Percentiles rank a stretch among this genome's conserved stretches.
phyloP scores from a whole-genome alignment of 2,329 filamentous ascomycete genomes.

The Lomentospora prolificans region DNA sequence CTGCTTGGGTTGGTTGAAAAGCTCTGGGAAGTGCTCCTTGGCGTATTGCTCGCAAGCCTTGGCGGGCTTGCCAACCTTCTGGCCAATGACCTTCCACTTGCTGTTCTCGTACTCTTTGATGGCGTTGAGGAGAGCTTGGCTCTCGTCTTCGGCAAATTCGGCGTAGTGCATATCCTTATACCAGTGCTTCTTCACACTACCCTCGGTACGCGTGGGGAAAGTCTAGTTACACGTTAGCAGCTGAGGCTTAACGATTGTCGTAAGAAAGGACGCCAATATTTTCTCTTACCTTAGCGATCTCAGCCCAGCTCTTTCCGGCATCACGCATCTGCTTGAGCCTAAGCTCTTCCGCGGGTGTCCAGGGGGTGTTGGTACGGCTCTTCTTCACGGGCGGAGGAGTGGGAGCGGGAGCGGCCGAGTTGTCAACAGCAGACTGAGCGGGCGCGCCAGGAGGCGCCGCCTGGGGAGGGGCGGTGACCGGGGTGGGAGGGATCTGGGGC shows the following conservation, averaged over 20 bases:
- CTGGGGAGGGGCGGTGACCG: conserved; percentile 18
- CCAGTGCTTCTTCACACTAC: conserved; percentile 99
- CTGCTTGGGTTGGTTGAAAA: conserved; percentile 10
- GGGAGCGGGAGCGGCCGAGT: conserved; percentile 13
- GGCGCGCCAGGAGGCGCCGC: conserved; percentile 12
- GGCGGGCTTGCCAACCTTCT: conserved; percentile 94
- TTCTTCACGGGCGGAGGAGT: conserved; percentile 64
- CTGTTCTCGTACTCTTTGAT: conserved; percentile 99
- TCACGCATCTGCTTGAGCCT: conserved; percentile 91
- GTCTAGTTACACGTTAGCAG: conserved; percentile 42
- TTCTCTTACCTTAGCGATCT: conserved; percentile 95
- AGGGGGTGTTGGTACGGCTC: conserved; percentile 95
- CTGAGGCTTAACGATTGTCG: not conserved
- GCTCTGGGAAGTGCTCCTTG: conserved; percentile 76
- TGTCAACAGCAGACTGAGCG: conserved; percentile 17
- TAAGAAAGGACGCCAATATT: not conserved
- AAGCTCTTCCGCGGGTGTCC: conserved; percentile 91
- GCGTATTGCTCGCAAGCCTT: conserved; percentile 81
- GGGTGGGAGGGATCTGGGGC: conserved; percentile 16
- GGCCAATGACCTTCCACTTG: conserved; percentile 96
- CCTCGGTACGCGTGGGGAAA: conserved; percentile 87
- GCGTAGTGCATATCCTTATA: conserved; percentile 99
- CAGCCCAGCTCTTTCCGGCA: conserved; percentile 87
- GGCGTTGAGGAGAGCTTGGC: conserved; percentile 71
- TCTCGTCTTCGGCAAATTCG: conserved; percentile 95